phyloP scores from a whole-genome alignment of 176 grass and related monocot species.

The Saccharum spontaneum region DNA sequence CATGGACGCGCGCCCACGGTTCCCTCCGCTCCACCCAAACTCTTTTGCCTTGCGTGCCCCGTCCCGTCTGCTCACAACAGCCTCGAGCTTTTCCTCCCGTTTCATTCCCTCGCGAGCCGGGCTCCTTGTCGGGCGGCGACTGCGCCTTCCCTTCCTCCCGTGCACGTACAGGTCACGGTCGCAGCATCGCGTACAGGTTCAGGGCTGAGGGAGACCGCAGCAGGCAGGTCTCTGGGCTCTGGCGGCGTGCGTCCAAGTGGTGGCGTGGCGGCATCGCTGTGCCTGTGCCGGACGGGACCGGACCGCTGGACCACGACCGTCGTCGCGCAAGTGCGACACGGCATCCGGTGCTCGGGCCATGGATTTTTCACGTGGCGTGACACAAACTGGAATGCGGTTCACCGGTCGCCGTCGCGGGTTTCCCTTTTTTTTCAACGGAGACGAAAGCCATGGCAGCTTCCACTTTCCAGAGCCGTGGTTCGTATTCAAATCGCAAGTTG shows the following conservation, averaged over 20 bases:
- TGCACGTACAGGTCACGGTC: neutral
- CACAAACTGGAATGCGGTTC: neutral
- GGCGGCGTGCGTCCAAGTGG: neutral
- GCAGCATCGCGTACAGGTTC: neutral
- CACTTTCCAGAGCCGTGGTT: neutral
- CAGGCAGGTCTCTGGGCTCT: neutral
- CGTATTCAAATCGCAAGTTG: neutral
- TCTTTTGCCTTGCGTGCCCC: neutral
- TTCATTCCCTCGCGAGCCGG: neutral
- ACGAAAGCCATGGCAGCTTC: slow-evolving; percentile 11
- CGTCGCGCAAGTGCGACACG: neutral
- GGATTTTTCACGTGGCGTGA: neutral
- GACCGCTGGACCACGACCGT: neutral
- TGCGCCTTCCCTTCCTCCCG: neutral
- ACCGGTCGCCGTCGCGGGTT: neutral
- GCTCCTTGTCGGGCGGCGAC: neutral
- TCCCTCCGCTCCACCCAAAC: slow-evolving; percentile 6
- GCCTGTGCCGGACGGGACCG: neutral
- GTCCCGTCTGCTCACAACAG: neutral
- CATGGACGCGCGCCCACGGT: slow-evolving; percentile 12
- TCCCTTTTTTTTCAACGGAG: neutral
- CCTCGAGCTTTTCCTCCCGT: neutral
- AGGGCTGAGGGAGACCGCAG: too few relatives aligned
- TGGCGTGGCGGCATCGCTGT: neutral
- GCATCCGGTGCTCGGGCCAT: too few relatives aligned